Percentiles rank a stretch among this genome's conserved stretches.
phyloP scores from a whole-genome alignment of 306 rosid genomes.

The Abrus pulchellus region DNA sequence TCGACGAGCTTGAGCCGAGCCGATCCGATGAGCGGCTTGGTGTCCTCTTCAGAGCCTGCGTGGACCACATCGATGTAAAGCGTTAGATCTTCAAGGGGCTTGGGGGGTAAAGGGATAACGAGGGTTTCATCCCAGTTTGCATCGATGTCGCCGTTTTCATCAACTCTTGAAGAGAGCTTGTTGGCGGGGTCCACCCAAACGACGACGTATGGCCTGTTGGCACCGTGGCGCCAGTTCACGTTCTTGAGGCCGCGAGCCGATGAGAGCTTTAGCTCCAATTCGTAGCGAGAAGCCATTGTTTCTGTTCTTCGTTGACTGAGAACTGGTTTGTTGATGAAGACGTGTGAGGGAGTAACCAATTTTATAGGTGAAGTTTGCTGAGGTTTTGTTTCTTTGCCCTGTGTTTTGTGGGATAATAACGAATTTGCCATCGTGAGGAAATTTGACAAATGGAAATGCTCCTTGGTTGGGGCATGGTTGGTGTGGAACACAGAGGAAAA shows the following conservation, averaged over 20 bases:
- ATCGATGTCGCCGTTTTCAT: slow-evolving; percentile 66
- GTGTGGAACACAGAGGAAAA: too few relatives aligned
- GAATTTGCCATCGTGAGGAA: too few relatives aligned
- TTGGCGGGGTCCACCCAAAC: slow-evolving; percentile 77
- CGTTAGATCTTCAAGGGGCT: slow-evolving; percentile 64
- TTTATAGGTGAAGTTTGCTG: too few relatives aligned
- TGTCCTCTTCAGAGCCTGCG: slow-evolving; percentile 68
- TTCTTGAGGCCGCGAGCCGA: slow-evolving; percentile 78
- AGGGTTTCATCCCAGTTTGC: slow-evolving; percentile 81
- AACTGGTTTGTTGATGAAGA: too few relatives aligned
- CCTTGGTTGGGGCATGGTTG: too few relatives aligned
- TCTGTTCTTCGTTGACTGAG: too few relatives aligned
- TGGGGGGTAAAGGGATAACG: slow-evolving; percentile 54
- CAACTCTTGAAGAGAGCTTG: slow-evolving; percentile 64
- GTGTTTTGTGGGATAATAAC: too few relatives aligned
- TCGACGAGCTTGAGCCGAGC: slow-evolving; percentile 68
- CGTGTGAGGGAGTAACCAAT: too few relatives aligned
- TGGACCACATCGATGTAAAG: slow-evolving; percentile 79
- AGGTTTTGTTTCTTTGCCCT: too few relatives aligned
- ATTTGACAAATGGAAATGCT: too few relatives aligned
- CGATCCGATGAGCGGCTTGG: slow-evolving; percentile 84
- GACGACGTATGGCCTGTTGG: slow-evolving; percentile 76
- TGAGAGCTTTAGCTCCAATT: slow-evolving; percentile 63
- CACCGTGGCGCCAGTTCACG: slow-evolving; percentile 90
- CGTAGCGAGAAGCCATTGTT: slow-evolving; percentile 70